Evolutionary conservation across 2,329 filamentous ascomycete genomes (phyloP), one percentile per base, ranked within the genome.

Genomic region (Epichloe sp.): DNA sequence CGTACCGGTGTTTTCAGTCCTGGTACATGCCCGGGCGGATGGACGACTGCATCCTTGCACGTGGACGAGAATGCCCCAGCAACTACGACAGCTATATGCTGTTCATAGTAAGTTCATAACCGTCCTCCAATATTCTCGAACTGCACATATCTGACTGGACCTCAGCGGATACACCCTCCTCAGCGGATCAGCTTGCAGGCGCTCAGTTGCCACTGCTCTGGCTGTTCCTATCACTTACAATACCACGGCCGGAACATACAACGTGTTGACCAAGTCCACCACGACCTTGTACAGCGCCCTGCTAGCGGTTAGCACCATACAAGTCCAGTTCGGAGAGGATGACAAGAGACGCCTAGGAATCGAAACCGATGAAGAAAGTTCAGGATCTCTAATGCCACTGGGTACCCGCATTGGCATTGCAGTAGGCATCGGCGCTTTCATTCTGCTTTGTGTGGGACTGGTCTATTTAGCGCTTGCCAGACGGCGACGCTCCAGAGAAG

Each of bases 1-100:
- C 61, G 63, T 19, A 69, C 65, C 4, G 68, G 68, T 21, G 62
- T 69, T 5, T 71, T 68, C 37, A 70, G 68, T 47, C 68, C 68
- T 10, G 68, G 61, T 2, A 66, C 65, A 26, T 71, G 68, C 44
- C 68, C 68, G 38, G 59, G 62, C 52, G 66, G 68, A 26, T 71
- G 68, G 68, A 68, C 66, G 6, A 71, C 68, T 3, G 68, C 61
- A 35, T 62, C 63, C 15, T 54, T 68, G 7, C 56, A 54, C 2
- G 59, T 64, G 23, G 62, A 63, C 38, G 59, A 65, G 10, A 58
- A 62, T 47, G 52, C 53, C 34, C 52, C 54, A 48, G 54, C 57
- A 11, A 57, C 62, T 44, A 62, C 62, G 31, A 69, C 65, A 11
- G 66, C 66, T 5, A 58, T 69, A 15, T 70, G 68, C 54, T 71